Percentiles rank a stretch among this genome's conserved stretches.
Evolutionary conservation across 1,284 basidiomycete species (phyloP).

Genomic region (Porogramme epimiltina): DNA sequence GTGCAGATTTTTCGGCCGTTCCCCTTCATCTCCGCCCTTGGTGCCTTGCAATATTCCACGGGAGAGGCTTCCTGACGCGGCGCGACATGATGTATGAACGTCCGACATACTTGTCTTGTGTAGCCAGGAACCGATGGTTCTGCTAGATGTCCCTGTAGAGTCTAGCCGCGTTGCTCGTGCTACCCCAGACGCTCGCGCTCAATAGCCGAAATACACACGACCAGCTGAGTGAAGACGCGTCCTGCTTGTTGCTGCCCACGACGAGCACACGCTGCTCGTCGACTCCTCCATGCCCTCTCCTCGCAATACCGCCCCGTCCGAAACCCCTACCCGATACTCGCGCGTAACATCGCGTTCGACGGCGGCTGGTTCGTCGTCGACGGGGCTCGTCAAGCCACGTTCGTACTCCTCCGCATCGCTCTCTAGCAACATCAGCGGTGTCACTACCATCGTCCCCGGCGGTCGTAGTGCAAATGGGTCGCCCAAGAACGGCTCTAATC

Average conservation of each 20-base stretch:
- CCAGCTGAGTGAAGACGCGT: background rate
- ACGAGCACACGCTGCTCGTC: constrained; percentile 22
- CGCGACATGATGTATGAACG: too few relatives aligned
- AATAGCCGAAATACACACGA: constrained; percentile 14
- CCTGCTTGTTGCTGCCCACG: constrained; percentile 20
- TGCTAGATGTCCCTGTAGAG: background rate
- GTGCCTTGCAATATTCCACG: too few relatives aligned
- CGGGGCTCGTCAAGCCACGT: constrained; percentile 32
- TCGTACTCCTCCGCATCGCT: constrained; percentile 36
- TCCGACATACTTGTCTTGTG: too few relatives aligned
- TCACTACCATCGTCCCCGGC: constrained; percentile 44
- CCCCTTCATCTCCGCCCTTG: too few relatives aligned
- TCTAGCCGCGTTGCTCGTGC: background rate
- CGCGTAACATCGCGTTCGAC: constrained; percentile 31
- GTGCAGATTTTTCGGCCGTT: too few relatives aligned
- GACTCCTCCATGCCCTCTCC: constrained; percentile 27
- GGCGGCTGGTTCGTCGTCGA: constrained; percentile 29
- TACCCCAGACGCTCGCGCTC: constrained; percentile 2
- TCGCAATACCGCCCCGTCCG: constrained; percentile 34
- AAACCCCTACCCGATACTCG: constrained; percentile 37
- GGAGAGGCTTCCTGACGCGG: too few relatives aligned
- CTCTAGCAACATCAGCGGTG: constrained; percentile 35
- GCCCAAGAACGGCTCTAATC: constrained; percentile 17
- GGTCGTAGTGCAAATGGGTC: constrained; percentile 26
- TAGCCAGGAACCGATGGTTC: too few relatives aligned